A percentile compares a stretch with the other conserved stretches of the same genome.
Conservation (phyloP, 306 rosid species). For the Rubus idaeus region DNA sequence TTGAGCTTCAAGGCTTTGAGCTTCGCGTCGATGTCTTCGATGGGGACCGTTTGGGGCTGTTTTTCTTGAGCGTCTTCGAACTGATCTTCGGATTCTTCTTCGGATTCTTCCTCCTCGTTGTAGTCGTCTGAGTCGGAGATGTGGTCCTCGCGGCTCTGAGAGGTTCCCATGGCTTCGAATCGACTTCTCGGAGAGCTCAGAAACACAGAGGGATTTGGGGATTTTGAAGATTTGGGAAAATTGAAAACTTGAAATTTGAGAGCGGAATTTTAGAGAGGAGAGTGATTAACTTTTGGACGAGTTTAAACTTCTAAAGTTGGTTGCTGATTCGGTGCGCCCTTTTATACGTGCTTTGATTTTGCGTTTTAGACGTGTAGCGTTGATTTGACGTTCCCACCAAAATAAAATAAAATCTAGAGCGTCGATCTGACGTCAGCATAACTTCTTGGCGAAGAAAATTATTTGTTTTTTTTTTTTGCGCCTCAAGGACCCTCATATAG, state of each 20-base stretch:
- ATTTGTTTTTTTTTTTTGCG: too few relatives aligned
- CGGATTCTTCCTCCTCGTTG: conserved; percentile 34
- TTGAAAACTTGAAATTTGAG: not conserved
- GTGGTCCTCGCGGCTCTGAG: conserved; percentile 84
- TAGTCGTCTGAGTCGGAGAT: conserved; percentile 54
- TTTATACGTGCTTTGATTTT: not conserved
- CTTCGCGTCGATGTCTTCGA: conserved; percentile 69
- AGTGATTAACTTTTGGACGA: not conserved
- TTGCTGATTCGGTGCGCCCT: not conserved
- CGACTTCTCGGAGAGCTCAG: not conserved
- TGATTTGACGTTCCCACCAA: not conserved
- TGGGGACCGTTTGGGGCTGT: not conserved
- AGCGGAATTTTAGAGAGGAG: not conserved
- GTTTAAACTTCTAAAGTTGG: not conserved
- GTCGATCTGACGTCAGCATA: not conserved
- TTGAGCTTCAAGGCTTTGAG: conserved; percentile 76
- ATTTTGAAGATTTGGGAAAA: not conserved
- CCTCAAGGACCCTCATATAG: too few relatives aligned
- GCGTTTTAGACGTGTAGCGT: conserved; percentile 20
- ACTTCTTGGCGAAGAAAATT: conserved; percentile 28
- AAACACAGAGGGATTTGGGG: not conserved
- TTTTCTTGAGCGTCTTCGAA: conserved; percentile 37
- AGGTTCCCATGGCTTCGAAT: conserved; percentile 53
- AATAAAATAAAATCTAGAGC: not conserved
- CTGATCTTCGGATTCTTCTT: conserved; percentile 27